Evolutionary conservation across 2,329 filamentous ascomycete genomes (phyloP), one percentile per base, ranked within the genome.

Genomic region (Aspergillus caelatus): DNA sequence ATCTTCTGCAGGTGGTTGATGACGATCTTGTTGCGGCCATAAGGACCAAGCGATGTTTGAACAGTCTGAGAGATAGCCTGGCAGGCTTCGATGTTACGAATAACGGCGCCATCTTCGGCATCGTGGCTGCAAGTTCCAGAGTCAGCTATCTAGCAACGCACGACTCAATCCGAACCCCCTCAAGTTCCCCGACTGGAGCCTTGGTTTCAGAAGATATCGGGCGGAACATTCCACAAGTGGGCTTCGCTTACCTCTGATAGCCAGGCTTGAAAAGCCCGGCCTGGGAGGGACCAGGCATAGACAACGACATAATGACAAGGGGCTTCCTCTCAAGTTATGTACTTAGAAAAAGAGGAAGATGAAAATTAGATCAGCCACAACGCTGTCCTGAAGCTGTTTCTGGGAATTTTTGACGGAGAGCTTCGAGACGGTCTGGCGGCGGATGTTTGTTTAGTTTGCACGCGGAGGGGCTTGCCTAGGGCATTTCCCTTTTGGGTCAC

Each of bases 1-100:
- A 99, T 97, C 86, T 99, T 99, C 81, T 97, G 93, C 67, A 99
- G 86, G 83, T 99, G 96, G 85, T 99, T 99, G 86, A 99, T 98
- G 83, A 99, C 93, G 77, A 99, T 94, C 85, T 99, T 99, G 86
- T 99, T 99, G 81, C 95, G 92, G 75, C 95, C 95, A 81, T 97
- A 97, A 65, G 95, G 95, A 58, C 95, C 96, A 41, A 99, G 87
- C 53, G 95, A 98, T 62, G 95, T 98, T 84, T 97, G 93, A 57
- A 99, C 95, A 58, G 95, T 99, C 74, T 91, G 92, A 63, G 95
- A 89, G 80, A 99, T 98, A 70, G 95, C 92, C 69, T 94, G 89
- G 84, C 95, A 99, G 78, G 96, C 95, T 78, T 99, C 96, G 82
- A 99, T 98, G 81, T 99, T 99, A 77, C 95, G 93, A 70, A 98